Base-by-base conservation (phyloP, 225 moss, liverwort and hornwort species). In the Climacium dendroides region DNA sequence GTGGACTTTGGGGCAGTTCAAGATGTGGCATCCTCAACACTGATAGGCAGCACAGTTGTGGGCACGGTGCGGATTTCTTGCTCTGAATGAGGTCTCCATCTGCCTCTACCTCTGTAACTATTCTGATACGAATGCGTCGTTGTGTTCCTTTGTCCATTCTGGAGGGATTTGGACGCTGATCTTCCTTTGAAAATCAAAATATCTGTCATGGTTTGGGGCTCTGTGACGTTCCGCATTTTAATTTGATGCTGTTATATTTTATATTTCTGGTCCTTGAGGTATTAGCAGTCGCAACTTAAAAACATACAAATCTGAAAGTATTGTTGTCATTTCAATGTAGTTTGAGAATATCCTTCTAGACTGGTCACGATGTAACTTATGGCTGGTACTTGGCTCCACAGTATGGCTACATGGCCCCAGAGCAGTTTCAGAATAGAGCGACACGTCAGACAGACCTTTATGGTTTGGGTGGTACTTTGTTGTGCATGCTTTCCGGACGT, bases 1-100 rank as follows among this genome's bases (percentile, higher is more conserved):
- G 97, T 99, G 87, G 98, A 99, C 92, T 99, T 99, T 84, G 98
- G 98, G 61, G 98, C 97, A 76, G 98, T 99, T 69, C 96, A 97
- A 92, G 96, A 99, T 90, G 94, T 95, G 83, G 98, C 97, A 82
- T 99, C 97, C 14, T 91, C 91, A 81, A 95, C 91, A 43, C 59
- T 97, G 87, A 95, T 95, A 82, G 97, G 98, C 91, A 96, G 97
- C 90, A 98, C 98, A 80, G 96, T 98, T 73, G 94, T 98, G 85
- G 98, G 98, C 90, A 98, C 98, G 89, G 95, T 95, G 95, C 89
- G 94, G 92, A 83, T 95, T 90, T 93, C 92, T 94, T 94, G 91
- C 91, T 91, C 89, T 94, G 89, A 86, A 83, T 90, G 95, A 95
- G 93, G 95, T 95, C 91, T 94, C 47, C 85, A 78, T 89, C 89